phyloP scores from a whole-genome alignment of 2,329 filamentous ascomycete species.

The Aspergillus sp. region DNA sequence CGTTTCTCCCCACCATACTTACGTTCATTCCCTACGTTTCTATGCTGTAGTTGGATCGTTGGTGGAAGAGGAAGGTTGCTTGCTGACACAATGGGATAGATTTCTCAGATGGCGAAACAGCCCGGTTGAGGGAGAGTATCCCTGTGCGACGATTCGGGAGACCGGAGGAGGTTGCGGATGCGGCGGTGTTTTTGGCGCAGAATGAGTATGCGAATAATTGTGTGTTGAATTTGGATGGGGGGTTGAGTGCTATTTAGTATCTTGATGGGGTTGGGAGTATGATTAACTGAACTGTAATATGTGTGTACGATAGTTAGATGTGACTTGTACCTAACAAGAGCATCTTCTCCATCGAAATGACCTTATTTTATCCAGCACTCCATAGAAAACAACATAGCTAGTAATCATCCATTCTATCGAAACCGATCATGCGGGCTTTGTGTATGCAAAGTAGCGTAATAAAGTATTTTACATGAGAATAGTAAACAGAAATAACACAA shows the following conservation, averaged over 20 bases:
- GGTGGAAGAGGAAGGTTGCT: too few species aligned
- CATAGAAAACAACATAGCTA: too few species aligned
- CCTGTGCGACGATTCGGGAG: slow-evolving; percentile 68
- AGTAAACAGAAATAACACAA: not conserved
- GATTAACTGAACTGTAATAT: not conserved
- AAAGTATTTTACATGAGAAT: not conserved
- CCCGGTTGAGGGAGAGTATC: slow-evolving; percentile 52
- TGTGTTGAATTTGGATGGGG: slow-evolving; percentile 81
- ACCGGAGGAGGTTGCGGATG: slow-evolving; percentile 75
- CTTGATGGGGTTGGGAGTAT: not conserved
- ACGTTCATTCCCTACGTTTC: not conserved
- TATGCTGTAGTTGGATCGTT: not conserved
- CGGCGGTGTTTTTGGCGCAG: slow-evolving; percentile 72
- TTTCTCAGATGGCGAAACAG: slow-evolving; percentile 40
- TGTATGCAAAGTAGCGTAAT: not conserved
- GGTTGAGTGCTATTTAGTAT: slow-evolving; percentile 66
- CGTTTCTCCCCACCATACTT: slow-evolving; percentile 27
- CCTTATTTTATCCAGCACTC: too few species aligned
- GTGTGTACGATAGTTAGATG: not conserved
- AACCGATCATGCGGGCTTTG: not conserved
- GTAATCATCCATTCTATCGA: not conserved
- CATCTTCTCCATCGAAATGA: too few species aligned
- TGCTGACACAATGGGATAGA: slow-evolving; percentile 31
- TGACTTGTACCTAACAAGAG: not conserved
- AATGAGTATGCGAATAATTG: slow-evolving; percentile 88